A percentile compares a stretch with the other conserved stretches of the same genome.
phyloP scores from a whole-genome alignment of 345 rosid species.

The Draba incana region DNA sequence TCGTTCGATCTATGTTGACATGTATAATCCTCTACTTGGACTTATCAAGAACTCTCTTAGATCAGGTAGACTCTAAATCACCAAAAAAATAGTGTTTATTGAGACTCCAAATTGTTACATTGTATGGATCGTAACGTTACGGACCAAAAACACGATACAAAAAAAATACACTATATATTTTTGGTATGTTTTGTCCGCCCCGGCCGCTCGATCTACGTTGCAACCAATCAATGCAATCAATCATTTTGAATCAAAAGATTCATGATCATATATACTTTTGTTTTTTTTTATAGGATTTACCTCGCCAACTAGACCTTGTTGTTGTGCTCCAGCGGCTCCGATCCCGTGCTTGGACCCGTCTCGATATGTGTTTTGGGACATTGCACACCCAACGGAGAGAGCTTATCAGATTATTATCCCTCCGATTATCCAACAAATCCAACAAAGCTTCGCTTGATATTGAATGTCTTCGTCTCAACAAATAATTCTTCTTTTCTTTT shows the following conservation, averaged over 20 bases:
- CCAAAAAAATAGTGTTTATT: not conserved
- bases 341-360: conserved; percentile 36
- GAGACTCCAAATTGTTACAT: not conserved
- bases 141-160: no score
- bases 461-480: not conserved
- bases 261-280: not conserved
- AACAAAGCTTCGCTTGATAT: conserved; percentile 39
- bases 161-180: no score
- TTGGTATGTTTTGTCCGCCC: no score
- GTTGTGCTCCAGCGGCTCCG: conserved; percentile 35
- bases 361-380: conserved; percentile 42
- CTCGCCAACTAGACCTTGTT: conserved; percentile 30
- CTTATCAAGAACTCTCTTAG: conserved; percentile 19
- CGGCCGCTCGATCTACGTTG: no score
- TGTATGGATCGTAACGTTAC: no score
- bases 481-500: not conserved
- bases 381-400: conserved; percentile 37
- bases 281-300: conserved; percentile 29
- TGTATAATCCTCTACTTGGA: conserved; percentile 24
- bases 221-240: not conserved
- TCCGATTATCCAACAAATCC: conserved; percentile 37
- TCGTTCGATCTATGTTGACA: conserved; percentile 27
- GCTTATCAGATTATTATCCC: conserved; percentile 38
- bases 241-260: not conserved
- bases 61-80: conserved; percentile 15